phyloP scores from a whole-genome alignment of 2,329 filamentous ascomycete genomes.

The Sporothrix euskadiensis region DNA sequence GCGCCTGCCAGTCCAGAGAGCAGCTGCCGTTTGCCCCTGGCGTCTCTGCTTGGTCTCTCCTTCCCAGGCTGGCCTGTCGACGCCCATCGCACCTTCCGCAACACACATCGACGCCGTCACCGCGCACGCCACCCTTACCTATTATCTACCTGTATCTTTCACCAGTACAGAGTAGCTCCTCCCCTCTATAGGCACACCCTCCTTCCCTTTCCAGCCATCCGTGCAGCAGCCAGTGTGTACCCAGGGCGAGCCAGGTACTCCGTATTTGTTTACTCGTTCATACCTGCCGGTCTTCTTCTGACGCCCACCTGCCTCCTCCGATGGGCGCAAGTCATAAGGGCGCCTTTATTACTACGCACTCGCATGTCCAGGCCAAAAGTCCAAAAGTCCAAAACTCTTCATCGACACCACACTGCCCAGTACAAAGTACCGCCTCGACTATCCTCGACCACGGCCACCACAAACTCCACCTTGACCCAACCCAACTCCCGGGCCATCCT shows the following conservation, averaged over 20 bases:
- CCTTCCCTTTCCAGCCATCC: slow-evolving; percentile 8
- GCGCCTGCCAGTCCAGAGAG: background rate
- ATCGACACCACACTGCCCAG: background rate
- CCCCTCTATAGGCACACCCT: slow-evolving; percentile 3
- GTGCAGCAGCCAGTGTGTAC: background rate
- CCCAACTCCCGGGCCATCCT: slow-evolving; percentile 19
- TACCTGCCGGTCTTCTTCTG: background rate
- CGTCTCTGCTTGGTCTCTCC: background rate
- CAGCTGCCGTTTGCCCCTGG: background rate
- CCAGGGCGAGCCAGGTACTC: too few relatives aligned
- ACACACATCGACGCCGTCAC: background rate
- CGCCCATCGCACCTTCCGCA: slow-evolving; percentile 7
- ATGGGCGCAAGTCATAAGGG: slow-evolving; percentile 14
- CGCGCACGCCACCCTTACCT: slow-evolving; percentile 1
- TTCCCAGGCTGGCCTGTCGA: background rate
- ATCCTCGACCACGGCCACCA: background rate
- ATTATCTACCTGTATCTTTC: background rate
- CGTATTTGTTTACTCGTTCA: background rate
- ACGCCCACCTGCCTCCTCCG: background rate
- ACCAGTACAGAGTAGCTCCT: slow-evolving; percentile 9
- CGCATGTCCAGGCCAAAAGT: background rate
- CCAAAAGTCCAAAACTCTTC: background rate
- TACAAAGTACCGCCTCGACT: background rate
- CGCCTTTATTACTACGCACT: slow-evolving; percentile 15
- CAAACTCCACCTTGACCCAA: background rate